Evolutionary conservation across 257 asterid genomes (phyloP).

Genomic region (Nicotiana obtusifolia): DNA sequence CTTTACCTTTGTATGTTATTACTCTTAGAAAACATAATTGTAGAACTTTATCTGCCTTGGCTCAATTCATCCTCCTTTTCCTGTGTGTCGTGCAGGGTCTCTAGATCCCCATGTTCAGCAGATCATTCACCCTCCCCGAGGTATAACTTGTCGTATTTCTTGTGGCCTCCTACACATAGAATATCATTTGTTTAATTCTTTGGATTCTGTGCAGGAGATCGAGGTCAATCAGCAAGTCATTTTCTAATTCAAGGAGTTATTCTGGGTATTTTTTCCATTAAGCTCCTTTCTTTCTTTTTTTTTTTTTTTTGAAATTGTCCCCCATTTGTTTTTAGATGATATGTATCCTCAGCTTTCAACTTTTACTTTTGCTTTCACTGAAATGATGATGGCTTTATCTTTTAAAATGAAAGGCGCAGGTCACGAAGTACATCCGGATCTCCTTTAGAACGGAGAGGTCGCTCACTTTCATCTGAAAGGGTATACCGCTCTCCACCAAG

Average conservation of each 20-base stretch:
- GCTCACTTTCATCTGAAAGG: slow-evolving; percentile 58
- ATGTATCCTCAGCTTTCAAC: neutral
- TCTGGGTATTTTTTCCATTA: slow-evolving; percentile 33
- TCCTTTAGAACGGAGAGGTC: slow-evolving; percentile 41
- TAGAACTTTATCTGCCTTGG: neutral
- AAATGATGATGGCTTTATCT: neutral
- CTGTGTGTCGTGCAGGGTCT: slow-evolving; percentile 36
- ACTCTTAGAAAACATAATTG: neutral
- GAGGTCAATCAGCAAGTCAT: slow-evolving; percentile 48
- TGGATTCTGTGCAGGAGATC: slow-evolving; percentile 37
- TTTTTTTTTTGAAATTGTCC: neutral
- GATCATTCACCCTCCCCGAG: slow-evolving; percentile 48
- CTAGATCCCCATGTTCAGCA: slow-evolving; percentile 57
- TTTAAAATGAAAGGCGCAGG: slow-evolving; percentile 46
- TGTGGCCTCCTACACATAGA: neutral
- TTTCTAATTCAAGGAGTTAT: slow-evolving; percentile 41
- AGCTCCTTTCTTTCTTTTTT: slow-evolving; percentile 3
- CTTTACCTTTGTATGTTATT: neutral
- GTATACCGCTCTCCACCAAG: slow-evolving; percentile 39
- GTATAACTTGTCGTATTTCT: slow-evolving; percentile 24
- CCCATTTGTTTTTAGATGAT: neutral
- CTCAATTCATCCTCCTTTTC: neutral
- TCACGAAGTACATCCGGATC: slow-evolving; percentile 58
- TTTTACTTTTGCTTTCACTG: slow-evolving; percentile 10
- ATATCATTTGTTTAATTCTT: neutral